Evolutionary conservation across 108 stramenopile species (phyloP), one percentile per base, ranked within the genome.

Genomic region (Skeletonema tropicum): DNA sequence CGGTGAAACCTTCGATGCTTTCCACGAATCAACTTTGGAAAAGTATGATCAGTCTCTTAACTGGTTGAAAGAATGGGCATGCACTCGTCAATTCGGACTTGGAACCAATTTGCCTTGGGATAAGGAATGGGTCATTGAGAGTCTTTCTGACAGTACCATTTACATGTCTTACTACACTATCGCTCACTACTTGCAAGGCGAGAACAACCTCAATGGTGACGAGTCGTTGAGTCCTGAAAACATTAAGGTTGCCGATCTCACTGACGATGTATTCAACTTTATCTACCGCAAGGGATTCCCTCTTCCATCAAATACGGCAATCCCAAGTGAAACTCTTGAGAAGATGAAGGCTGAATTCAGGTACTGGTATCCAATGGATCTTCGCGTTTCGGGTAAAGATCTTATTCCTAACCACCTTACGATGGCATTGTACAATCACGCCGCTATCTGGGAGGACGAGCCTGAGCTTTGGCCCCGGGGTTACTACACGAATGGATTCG

Each of bases 111-210:
- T 99, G 39, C 98, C 98, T 8, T 99, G 98, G 98, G 98, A 99
- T 83, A 87, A 88, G 67, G 76, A 82, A 58, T 99, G 96, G 93
- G 97, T 99, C 17, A 99, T 99, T 80, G 98, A 99, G 77, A 94
- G 92, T 74, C 85, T 98, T 48, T 95, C 94, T 48, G 98, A 99
- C 85, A 93, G 91, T 74, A 99, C 98, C 39, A 98, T 99, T 67
- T 98, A 99, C 90, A 99, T 99, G 98, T 92, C 98, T 13, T 99
- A 95, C 80, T 99, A 99, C 82, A 96, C 98, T 3, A 94, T 99
- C 74, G 90, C 96, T 15, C 94, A 98, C 76, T 75, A 92, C 36
- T 78, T 99, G 61, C 98, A 99, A 74, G 93, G 96, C 59, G 78
- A 80, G 31, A 83, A 88, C 85, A 97, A 97, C 90, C 78, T 97